phyloP scores from a whole-genome alignment of 169 alveolate species.

The Plasmodium berghei region DNA sequence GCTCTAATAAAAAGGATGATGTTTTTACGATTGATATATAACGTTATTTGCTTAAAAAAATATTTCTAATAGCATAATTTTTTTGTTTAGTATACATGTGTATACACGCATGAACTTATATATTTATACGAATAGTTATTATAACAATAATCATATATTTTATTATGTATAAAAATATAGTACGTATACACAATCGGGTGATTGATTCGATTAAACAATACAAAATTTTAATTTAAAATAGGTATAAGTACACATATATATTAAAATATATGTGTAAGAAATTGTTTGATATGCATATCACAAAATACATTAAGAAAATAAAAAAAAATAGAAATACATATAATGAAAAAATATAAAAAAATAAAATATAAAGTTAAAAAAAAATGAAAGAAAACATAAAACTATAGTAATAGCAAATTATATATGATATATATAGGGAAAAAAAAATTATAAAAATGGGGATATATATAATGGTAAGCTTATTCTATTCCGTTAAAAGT shows the following conservation, averaged over 20 bases:
- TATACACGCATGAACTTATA: neutral
- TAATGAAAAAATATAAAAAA: neutral
- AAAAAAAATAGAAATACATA: neutral
- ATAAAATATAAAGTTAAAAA: neutral
- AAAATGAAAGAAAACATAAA: neutral
- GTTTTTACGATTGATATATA: too few relatives aligned
- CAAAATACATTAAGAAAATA: constrained; percentile 18
- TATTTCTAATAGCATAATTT: too few relatives aligned
- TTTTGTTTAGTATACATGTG: neutral
- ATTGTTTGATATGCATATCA: neutral
- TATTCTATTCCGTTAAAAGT: neutral
- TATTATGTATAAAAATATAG: neutral
- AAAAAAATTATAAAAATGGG: constrained; percentile 3
- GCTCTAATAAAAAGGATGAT: too few relatives aligned
- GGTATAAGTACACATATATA: neutral
- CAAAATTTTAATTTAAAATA: constrained; percentile 37
- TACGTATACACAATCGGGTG: neutral
- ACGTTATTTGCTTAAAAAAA: too few relatives aligned
- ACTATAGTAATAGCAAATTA: neutral
- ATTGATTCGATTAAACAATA: constrained; percentile 20
- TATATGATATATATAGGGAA: constrained; percentile 1
- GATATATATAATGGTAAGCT: neutral
- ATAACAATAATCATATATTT: neutral
- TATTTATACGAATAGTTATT: neutral
- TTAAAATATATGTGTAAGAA: neutral